phyloP scores from a whole-genome alignment of 768 basidiomycete genomes.

The Kondoa malvinella region DNA sequence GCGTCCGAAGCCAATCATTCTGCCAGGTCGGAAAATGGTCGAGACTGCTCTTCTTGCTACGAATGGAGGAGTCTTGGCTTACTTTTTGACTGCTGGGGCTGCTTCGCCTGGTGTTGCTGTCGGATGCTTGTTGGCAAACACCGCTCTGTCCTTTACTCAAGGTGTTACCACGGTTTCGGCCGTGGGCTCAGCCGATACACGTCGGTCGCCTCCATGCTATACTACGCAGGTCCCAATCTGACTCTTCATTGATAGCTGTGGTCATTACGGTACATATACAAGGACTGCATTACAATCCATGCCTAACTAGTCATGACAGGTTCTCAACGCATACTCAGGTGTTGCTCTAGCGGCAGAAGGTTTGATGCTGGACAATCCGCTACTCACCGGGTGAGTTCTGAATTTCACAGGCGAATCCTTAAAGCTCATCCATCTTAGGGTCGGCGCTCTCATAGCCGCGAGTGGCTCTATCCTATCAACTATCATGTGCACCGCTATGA shows the following conservation, averaged over 20 bases:
- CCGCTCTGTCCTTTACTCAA: constrained; percentile 63
- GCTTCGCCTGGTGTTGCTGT: constrained; percentile 58
- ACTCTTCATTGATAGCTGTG: no score
- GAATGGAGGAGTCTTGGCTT: constrained; percentile 56
- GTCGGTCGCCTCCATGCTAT: constrained; percentile 36
- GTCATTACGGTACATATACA: not conserved
- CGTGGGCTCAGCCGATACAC: constrained; percentile 89
- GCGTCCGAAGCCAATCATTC: constrained; percentile 51
- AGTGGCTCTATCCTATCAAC: constrained; percentile 80
- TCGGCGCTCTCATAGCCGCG: constrained; percentile 74
- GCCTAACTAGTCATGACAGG: constrained; percentile 42
- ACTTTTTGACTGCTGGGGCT: constrained; percentile 54
- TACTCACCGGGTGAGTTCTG: constrained; percentile 32
- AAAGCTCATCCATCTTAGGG: constrained; percentile 61
- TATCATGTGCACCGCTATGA: constrained; percentile 91
- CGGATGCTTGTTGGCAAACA: constrained; percentile 54
- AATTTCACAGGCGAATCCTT: not conserved
- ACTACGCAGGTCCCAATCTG: not conserved
- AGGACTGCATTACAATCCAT: not conserved
- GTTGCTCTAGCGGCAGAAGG: constrained; percentile 79
- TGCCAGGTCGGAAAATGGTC: constrained; percentile 62
- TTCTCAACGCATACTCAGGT: constrained; percentile 76
- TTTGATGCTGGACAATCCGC: constrained; percentile 34
- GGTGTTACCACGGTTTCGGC: constrained; percentile 70
- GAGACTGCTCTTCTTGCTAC: constrained; percentile 55